A percentile compares a stretch with the other conserved stretches of the same genome.
Evolutionary conservation across 208 protist genomes (phyloP).

Genomic region (Kentomonas sorsogonicus): DNA sequence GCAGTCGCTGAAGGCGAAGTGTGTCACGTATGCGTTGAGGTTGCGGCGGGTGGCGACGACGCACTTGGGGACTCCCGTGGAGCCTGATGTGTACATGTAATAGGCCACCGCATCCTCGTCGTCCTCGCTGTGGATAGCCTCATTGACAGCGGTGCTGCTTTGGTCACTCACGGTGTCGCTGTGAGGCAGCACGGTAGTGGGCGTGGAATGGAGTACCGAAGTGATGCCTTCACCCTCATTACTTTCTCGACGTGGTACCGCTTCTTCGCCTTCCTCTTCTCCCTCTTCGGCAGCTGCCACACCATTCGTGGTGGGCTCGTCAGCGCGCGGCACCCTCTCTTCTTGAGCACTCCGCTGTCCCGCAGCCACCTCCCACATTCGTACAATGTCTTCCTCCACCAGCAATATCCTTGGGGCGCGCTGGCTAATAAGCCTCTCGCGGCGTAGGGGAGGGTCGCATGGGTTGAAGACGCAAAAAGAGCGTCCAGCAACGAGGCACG

Average conservation of each 20-base stretch:
- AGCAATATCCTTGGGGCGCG: slow-evolving; percentile 19
- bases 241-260: too few species aligned
- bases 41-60: slow-evolving; percentile 37
- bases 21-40: slow-evolving; percentile 30
- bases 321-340: too few species aligned
- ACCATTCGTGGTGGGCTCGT: too few species aligned
- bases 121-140: too few species aligned
- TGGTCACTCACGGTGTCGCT: too few species aligned
- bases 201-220: too few species aligned
- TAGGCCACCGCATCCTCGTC: slow-evolving; percentile 35
- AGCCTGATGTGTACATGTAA: slow-evolving; percentile 59
- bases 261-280: too few species aligned
- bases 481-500: slow-evolving; percentile 28
- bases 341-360: too few species aligned
- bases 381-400: slow-evolving; percentile 11
- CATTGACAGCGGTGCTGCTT: too few species aligned
- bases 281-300: too few species aligned
- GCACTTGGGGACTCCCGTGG: slow-evolving; percentile 51
- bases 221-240: too few species aligned
- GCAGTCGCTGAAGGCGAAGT: slow-evolving; percentile 21
- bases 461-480: slow-evolving; percentile 45
- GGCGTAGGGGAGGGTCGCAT: slow-evolving; percentile 28
- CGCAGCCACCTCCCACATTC: slow-evolving; percentile 18
- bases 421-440: slow-evolving; percentile 15
- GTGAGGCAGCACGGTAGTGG: too few species aligned